These are phyloP conservation scores for Metarhizium humberi DNA, from an alignment of 2,329 filamentous ascomycete genomes.

Conservation along the genomic window DNA sequence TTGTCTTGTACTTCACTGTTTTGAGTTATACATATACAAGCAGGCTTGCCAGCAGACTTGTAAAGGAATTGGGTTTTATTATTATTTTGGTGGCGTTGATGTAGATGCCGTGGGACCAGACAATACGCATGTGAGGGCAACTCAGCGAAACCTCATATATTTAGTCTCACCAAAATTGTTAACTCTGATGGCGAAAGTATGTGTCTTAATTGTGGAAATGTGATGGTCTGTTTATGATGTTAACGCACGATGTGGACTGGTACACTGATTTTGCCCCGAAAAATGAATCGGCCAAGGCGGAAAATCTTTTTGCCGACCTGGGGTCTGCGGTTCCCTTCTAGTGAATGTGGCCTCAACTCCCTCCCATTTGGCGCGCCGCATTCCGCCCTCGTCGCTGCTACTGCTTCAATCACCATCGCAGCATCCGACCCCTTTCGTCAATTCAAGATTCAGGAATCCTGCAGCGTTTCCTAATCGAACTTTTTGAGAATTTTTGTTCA, in stretches of 20 bases:
- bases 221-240: background rate
- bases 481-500: constrained; percentile 9
- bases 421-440: constrained; percentile 10
- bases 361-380: constrained; percentile 13
- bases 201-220: background rate
- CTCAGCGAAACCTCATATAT: constrained; percentile 15
- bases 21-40: constrained; percentile 26
- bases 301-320: constrained; percentile 23
- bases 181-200: constrained; percentile 8
- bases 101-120: background rate
- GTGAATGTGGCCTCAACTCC: constrained; percentile 36
- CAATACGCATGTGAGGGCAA: background rate
- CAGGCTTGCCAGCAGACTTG: constrained; percentile 24
- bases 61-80: constrained; percentile 5
- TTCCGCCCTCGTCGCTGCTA: constrained; percentile 15
- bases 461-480: constrained; percentile 22
- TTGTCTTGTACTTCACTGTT: constrained; percentile 15
- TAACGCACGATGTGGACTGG: too few species aligned
- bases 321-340: constrained; percentile 19
- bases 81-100: constrained; percentile 4
- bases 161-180: constrained; percentile 25
- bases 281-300: constrained; percentile 11
- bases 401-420: constrained; percentile 7
- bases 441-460: constrained; percentile 20
- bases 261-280: too few species aligned